Evolutionary conservation across 805 yeast species (phyloP).

Genomic region (Barnettozyma vustinii): DNA sequence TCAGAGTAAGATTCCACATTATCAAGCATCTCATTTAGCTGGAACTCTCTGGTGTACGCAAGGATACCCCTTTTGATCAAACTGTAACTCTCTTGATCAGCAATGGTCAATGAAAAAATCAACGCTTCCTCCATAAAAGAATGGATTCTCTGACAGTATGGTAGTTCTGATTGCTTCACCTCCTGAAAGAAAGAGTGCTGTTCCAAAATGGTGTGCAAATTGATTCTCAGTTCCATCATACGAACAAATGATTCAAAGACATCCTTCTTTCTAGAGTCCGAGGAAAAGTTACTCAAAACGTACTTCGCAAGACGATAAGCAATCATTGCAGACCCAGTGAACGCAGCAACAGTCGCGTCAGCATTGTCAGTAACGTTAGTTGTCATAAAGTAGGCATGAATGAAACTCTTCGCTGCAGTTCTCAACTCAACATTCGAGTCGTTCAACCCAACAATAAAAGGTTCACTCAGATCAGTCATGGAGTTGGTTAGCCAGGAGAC

Average conservation of each 20-base stretch:
- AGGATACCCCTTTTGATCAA: conserved; percentile 38
- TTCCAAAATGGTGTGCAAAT: conserved; percentile 25
- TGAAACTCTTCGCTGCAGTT: conserved; percentile 32
- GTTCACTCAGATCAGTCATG: conserved; percentile 21
- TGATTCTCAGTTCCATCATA: conserved; percentile 33
- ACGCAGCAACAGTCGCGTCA: conserved; percentile 29
- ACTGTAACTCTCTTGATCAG: conserved; percentile 44
- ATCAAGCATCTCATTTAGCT: conserved; percentile 5
- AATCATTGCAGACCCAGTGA: conserved; percentile 34
- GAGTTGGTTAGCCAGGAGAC: conserved; percentile 2
- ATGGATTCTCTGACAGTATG: conserved; percentile 30
- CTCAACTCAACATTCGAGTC: conserved; percentile 32
- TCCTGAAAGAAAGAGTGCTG: conserved; percentile 21
- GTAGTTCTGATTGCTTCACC: conserved; percentile 22
- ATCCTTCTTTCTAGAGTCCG: conserved; percentile 29
- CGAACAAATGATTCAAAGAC: conserved; percentile 35
- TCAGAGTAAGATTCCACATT: conserved; percentile 20
- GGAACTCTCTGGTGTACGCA: conserved; percentile 23
- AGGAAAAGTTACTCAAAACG: conserved; percentile 26
- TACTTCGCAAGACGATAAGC: conserved; percentile 34
- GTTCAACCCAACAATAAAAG: conserved; percentile 34
- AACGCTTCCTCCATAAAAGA: conserved; percentile 46
- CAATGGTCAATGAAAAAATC: conserved; percentile 46
- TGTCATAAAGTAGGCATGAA: conserved; percentile 26
- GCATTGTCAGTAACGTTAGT: conserved; percentile 28